Percentiles rank a stretch among this genome's conserved stretches.
These are phyloP conservation scores for Nannochloropsis salina DNA, from an alignment of 108 stramenopile genomes.

Conservation along the genomic window DNA sequence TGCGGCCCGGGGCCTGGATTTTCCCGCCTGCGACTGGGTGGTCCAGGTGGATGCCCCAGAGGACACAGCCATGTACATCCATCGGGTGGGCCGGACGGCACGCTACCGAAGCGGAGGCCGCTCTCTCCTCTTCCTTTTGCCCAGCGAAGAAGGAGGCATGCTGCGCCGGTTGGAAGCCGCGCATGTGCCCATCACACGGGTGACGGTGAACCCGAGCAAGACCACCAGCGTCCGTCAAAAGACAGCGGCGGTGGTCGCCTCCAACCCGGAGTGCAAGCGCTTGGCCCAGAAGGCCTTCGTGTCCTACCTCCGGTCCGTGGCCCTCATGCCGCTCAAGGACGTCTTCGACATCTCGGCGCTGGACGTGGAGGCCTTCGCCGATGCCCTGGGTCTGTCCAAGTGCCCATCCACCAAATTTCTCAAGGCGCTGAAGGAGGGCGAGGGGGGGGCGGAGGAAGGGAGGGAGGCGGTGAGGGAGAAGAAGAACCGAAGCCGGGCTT, in stretches of 20 bases:
- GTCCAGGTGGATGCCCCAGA: slow-evolving; percentile 96
- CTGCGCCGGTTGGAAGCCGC: slow-evolving; percentile 50
- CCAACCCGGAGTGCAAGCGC: slow-evolving; percentile 61
- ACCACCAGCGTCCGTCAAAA: slow-evolving; percentile 74
- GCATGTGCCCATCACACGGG: slow-evolving; percentile 73
- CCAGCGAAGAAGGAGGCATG: slow-evolving; percentile 72
- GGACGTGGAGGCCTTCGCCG: slow-evolving; percentile 71
- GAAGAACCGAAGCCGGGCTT: slow-evolving; percentile 83
- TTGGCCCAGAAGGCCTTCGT: slow-evolving; percentile 84
- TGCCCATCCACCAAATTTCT: slow-evolving; percentile 22
- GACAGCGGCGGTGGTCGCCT: slow-evolving; percentile 75
- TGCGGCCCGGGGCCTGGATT: slow-evolving; percentile 90
- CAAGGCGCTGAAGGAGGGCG: slow-evolving; percentile 44
- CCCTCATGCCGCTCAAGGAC: slow-evolving; percentile 76
- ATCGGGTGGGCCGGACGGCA: slow-evolving; percentile 93
- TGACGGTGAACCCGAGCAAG: slow-evolving; percentile 84
- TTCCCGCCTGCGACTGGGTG: slow-evolving; percentile 96
- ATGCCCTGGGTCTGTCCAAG: slow-evolving; percentile 76
- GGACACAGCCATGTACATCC: slow-evolving; percentile 69
- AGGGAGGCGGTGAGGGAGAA: slow-evolving; percentile 69
- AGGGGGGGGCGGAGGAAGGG: slow-evolving; percentile 52
- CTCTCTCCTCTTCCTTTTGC: slow-evolving; percentile 73
- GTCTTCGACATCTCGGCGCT: slow-evolving; percentile 67
- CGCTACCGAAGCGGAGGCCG: slow-evolving; percentile 66
- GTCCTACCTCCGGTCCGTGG: slow-evolving; percentile 76